Evolutionary conservation across 192 early-diverging fungal genomes (phyloP).

Genomic region (Dissophora ornata): DNA sequence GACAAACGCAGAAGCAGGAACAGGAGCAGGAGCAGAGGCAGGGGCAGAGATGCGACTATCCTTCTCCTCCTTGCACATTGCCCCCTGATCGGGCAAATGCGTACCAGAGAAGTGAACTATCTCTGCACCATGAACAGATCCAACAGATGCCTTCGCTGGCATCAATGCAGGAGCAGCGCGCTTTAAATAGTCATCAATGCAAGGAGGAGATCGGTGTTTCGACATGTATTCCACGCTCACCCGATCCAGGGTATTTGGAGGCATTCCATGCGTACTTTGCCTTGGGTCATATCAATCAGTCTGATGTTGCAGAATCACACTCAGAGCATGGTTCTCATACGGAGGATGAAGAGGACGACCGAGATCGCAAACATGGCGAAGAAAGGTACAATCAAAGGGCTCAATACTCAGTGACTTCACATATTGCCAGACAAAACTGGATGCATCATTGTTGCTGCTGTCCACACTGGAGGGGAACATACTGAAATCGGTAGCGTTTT

Average conservation of each 20-base stretch:
- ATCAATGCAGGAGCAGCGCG: too few species aligned
- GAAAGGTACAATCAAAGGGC: not conserved
- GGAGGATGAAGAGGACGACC: slow-evolving; percentile 17
- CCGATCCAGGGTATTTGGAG: slow-evolving; percentile 22
- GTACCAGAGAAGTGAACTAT: not conserved
- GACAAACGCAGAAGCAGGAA: slow-evolving; percentile 2
- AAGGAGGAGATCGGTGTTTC: too few species aligned
- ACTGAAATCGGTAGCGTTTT: too few species aligned
- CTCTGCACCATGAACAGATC: not conserved
- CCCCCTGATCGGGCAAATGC: not conserved
- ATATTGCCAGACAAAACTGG: too few species aligned
- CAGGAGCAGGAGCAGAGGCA: not conserved
- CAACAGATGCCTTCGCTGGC: too few species aligned
- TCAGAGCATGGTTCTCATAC: slow-evolving; percentile 5
- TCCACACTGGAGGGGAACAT: too few species aligned
- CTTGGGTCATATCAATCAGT: not conserved
- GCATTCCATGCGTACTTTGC: slow-evolving; percentile 22
- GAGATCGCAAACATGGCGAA: not conserved
- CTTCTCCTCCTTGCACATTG: not conserved
- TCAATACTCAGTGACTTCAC: too few species aligned
- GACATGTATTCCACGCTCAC: slow-evolving; percentile 5
- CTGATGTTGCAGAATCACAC: not conserved
- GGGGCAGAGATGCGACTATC: not conserved
- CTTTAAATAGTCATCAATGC: too few species aligned
- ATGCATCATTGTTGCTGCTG: too few species aligned